These are phyloP conservation scores for Athelia psychrophila DNA, from an alignment of 1,284 basidiomycete species.

Conservation along the genomic window DNA sequence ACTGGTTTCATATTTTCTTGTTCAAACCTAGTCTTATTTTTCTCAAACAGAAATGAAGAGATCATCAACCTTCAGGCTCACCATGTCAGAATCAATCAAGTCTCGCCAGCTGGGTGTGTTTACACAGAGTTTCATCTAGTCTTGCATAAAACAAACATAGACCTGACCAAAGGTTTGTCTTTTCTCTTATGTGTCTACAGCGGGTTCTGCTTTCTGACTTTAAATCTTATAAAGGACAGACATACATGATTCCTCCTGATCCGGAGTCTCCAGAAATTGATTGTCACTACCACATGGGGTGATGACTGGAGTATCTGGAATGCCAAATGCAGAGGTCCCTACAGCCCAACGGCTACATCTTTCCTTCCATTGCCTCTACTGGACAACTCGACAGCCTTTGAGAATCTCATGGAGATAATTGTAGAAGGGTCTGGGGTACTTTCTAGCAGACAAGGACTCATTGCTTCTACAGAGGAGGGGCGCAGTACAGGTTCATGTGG, in stretches of 20 bases:
- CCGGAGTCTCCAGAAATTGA: slow-evolving; percentile 13
- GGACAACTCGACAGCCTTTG: slow-evolving; percentile 10
- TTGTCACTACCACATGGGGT: slow-evolving; percentile 11
- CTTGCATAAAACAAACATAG: slow-evolving; percentile 19
- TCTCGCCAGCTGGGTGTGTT: not conserved
- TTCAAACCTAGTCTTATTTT: not conserved
- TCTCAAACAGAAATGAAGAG: slow-evolving; percentile 14
- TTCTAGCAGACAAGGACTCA: slow-evolving; percentile 13
- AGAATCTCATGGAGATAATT: slow-evolving; percentile 9
- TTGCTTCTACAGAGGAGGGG: slow-evolving; percentile 17
- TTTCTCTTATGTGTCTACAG: not conserved
- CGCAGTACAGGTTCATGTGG: slow-evolving; percentile 18
- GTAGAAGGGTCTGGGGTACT: slow-evolving; percentile 8
- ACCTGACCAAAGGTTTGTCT: slow-evolving; percentile 13
- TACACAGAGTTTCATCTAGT: slow-evolving; percentile 12
- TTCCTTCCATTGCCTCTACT: slow-evolving; percentile 13
- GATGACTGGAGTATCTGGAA: slow-evolving; percentile 11
- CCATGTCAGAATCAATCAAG: slow-evolving; percentile 4
- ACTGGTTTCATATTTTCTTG: not conserved
- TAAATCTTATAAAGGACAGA: slow-evolving; percentile 8
- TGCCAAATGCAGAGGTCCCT: slow-evolving; percentile 8
- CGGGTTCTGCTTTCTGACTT: not conserved
- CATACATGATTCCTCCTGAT: slow-evolving; percentile 15
- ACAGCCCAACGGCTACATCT: slow-evolving; percentile 4
- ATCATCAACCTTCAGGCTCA: slow-evolving; percentile 13